These are phyloP conservation scores for Cladophialophora carrionii DNA, from an alignment of 2,329 filamentous ascomycete genomes.

Conservation along the genomic window DNA sequence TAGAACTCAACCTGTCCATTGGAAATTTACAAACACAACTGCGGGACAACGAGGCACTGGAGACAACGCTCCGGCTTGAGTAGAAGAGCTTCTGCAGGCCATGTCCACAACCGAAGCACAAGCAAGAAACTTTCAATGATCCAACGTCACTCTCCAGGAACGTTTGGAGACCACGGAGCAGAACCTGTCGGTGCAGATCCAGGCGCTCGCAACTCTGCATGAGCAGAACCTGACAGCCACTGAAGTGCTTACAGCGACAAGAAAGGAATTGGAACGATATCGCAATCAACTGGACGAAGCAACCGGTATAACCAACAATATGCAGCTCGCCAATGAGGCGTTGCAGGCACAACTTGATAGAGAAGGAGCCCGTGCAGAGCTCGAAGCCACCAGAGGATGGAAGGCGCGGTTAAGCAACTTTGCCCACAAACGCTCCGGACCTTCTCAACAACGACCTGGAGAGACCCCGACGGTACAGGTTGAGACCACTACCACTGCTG, in stretches of 20 bases:
- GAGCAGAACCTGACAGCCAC: neutral
- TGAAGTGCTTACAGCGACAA: neutral
- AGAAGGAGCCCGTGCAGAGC: neutral
- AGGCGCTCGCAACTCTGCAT: neutral
- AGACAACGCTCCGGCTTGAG: neutral
- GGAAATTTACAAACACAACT: neutral
- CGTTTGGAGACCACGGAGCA: neutral
- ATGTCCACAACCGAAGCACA: constrained; percentile 1
- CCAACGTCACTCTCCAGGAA: neutral
- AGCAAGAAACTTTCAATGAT: neutral
- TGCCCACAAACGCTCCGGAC: neutral
- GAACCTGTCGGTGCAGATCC: neutral
- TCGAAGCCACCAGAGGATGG: neutral
- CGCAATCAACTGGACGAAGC: neutral
- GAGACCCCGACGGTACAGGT: neutral
- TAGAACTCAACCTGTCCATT: neutral
- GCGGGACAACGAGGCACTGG: neutral
- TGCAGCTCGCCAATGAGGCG: neutral
- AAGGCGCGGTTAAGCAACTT: neutral
- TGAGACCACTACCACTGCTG: neutral
- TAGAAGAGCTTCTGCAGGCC: neutral
- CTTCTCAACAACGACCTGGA: constrained; percentile 1
- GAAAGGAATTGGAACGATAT: neutral
- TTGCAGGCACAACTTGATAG: neutral
- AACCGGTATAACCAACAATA: neutral